Base-by-base conservation (phyloP, 2,329 filamentous ascomycete genomes). In the Penicillium palitans region DNA sequence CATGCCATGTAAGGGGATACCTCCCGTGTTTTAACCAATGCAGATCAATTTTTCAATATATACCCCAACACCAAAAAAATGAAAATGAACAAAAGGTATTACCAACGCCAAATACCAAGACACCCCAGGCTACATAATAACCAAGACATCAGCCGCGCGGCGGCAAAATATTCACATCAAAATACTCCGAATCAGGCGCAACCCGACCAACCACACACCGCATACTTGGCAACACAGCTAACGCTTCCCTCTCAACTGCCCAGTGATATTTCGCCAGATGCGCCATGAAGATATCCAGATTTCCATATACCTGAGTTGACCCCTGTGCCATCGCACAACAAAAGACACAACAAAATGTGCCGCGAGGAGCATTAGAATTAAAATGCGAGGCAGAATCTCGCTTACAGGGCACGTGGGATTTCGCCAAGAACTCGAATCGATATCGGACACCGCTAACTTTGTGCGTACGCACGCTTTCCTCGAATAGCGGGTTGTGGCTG, bases 371-470 rank as follows among this genome's bases (percentile, higher is more conserved):
- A 33, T 41, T 25, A 2, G 55, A 37, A 12, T 29, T 10, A 41
- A 57, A 57, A 12, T n/a, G 46, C 8, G 33, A 17, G 3, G 33
- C 21, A 8, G 47, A 24, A 6, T 49, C 45, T 25, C 69, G 68
- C 46, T 72, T 74, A 56, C 73, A 65, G 3, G 72, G 59, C 12
- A 80, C 71, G 64, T 82, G 79, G 21, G 69, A 75, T 61, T 81
- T 80, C 10, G 79, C 79, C 2, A 82, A 70, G 57, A 81, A 82
- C 7, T 70, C 63, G 77, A 78, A 81, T 12, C 78, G 76, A 58
- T 78, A 79, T 15, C 74, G 72, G 8, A 82, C 67, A 0, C 78
- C 76, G 12, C 71, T 69, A 3, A 56, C 58, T 4, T 51, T 57
- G 41, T 67, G 68, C 3, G 65, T 61, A 48, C 70, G 67, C 1